A percentile compares a stretch with the other conserved stretches of the same genome.
Evolutionary conservation across 345 rosid genomes (phyloP).

Genomic region (Kandelia obovata): DNA sequence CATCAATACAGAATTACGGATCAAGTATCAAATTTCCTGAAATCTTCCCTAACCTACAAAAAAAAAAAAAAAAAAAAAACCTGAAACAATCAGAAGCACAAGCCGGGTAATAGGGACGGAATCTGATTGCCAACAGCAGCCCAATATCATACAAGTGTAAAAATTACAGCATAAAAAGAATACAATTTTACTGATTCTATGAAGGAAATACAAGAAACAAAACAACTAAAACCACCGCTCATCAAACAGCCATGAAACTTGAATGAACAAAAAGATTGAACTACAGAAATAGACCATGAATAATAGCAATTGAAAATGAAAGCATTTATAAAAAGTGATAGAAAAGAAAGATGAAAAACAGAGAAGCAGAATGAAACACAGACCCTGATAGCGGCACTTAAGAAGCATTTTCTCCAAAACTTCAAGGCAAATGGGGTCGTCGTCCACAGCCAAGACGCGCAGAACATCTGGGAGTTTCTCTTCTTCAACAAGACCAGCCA

Average conservation of each 20-base stretch:
- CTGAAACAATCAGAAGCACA: no score
- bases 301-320: not conserved
- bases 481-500: constrained; percentile 19
- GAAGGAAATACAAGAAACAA: not conserved
- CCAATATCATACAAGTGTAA: not conserved
- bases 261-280: not conserved
- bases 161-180: not conserved
- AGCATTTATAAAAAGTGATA: not conserved
- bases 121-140: no score
- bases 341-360: not conserved
- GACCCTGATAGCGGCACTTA: constrained; percentile 68
- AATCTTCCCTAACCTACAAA: not conserved
- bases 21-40: constrained; percentile 8
- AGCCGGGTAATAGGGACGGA: no score
- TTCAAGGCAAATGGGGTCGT: constrained; percentile 60
- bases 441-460: constrained; percentile 72
- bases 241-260: not conserved
- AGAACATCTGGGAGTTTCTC: constrained; percentile 52
- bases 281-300: not conserved
- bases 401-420: constrained; percentile 50
- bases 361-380: not conserved
- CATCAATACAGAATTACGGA: not conserved
- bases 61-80: not conserved
- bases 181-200: not conserved
- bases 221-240: not conserved